Evolutionary conservation across 306 rosid species (phyloP), one percentile per base, ranked within the genome.

Genomic region (Cucurbita pepo): DNA sequence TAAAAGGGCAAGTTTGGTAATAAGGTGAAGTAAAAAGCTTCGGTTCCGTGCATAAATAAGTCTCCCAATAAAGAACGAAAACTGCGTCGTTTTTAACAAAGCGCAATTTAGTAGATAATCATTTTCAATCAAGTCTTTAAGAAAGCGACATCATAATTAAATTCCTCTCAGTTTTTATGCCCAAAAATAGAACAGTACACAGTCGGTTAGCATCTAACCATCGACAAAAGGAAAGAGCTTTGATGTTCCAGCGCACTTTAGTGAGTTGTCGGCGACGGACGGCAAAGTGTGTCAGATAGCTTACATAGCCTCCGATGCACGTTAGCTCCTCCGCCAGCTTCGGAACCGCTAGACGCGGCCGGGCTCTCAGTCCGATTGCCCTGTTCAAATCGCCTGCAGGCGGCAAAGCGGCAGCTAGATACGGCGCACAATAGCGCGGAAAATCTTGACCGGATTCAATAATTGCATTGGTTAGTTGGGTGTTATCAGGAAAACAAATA

Each of bases 271-370:
- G 73, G 57, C 57, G 56, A 25, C 56, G 7, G 73, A 65, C 57
- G 73, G 73, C 22, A 8, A 4, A 14, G 2, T 67, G 19, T 14
- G 4, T 48, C 19, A 16, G 43, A 12, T 9, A 19, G 1, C 38
- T 3, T 19, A 6, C 13, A 25, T 6, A 81, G 16, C 45, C 54
- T 43, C 74, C 7, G 40, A 79, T 40, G 63, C 75, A 56, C 45
- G 37, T 63, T 61, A 64, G 74, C 78, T 56, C 34, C 21, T n/a
- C 75, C 75, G 8, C 55, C 80, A 77, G 71, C 44, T 73, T 75
- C 65, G 78, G 62, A 81, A 79, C 47, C 73, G 77, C 55, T 79
- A 30, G 43, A 77, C 48, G 56, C 64, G 71, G 79, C 73, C 57
- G 67, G 54, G 14, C 40, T 65, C 38, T 6, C 11, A 3, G 10